Evolutionary conservation across 164 flowering plant genomes (phyloP).

Genomic region (Chloranthus sessilifolius): DNA sequence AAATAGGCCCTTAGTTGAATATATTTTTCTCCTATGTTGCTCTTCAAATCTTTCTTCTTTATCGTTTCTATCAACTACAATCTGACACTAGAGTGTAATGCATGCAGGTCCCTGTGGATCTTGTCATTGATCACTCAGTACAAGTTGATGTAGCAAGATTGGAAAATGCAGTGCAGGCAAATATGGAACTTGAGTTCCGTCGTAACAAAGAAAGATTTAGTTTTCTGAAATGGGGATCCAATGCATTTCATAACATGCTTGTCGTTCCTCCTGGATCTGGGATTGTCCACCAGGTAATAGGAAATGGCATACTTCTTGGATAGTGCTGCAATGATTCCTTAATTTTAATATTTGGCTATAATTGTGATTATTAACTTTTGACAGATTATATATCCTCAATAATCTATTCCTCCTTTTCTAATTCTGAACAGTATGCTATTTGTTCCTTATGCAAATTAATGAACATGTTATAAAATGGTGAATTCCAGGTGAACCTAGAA

Average conservation of each 20-base stretch:
- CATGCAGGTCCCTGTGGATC: conserved; percentile 93
- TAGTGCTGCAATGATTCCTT: no score
- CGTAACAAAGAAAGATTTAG: conserved; percentile 92
- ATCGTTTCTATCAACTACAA: not conserved
- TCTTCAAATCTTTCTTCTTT: no score
- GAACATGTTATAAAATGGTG: not conserved
- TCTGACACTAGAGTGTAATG: not conserved
- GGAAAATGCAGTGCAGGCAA: conserved; percentile 86
- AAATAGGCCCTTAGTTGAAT: no score
- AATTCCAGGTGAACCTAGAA: conserved; percentile 76
- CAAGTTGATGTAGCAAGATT: conserved; percentile 92
- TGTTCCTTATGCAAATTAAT: no score
- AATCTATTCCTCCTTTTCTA: no score
- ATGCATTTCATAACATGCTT: conserved; percentile 84
- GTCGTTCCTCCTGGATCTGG: conserved; percentile 99
- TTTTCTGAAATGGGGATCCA: conserved; percentile 92
- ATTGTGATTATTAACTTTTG: no score
- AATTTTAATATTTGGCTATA: no score
- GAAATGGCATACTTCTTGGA: no score
- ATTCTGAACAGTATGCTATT: no score
- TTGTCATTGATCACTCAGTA: conserved; percentile 93
- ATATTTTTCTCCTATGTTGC: no score
- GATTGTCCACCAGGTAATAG: conserved; percentile 82
- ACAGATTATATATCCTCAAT: no score
- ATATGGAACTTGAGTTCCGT: conserved; percentile 89